Evolutionary conservation across 164 flowering plant genomes (phyloP).

Genomic region (Malania oleifera): DNA sequence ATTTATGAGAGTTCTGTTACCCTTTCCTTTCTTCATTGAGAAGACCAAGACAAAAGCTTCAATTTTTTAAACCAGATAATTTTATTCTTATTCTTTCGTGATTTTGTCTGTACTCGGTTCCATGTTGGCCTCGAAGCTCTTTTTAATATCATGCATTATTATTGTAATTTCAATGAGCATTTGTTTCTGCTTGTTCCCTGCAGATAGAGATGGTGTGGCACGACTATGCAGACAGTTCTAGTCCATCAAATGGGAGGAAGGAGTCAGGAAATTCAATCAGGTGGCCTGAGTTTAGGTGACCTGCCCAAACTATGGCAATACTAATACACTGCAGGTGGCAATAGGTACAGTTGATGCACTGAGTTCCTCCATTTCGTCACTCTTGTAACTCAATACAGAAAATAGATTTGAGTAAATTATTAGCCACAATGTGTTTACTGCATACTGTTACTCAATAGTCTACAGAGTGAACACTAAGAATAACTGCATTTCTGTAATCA

Average conservation of each 20-base stretch:
- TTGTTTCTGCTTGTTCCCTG: conserved; percentile 7
- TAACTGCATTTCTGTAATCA: too few relatives aligned
- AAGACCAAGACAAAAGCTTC: neutral
- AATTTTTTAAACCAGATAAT: neutral
- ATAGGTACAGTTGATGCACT: neutral
- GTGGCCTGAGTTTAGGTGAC: conserved; percentile 47
- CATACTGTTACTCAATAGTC: too few relatives aligned
- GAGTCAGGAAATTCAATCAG: conserved; percentile 34
- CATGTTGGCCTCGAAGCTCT: neutral
- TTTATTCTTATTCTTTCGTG: neutral
- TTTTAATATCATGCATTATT: conserved; percentile 2
- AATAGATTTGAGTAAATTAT: too few relatives aligned
- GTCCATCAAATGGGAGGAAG: conserved; percentile 33
- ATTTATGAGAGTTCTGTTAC: neutral
- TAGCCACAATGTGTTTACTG: too few relatives aligned
- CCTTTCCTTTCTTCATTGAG: neutral
- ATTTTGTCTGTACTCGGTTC: too few relatives aligned
- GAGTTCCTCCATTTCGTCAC: too few relatives aligned
- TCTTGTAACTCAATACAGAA: too few relatives aligned
- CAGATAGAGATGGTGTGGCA: conserved; percentile 93
- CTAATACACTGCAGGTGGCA: conserved; percentile 1
- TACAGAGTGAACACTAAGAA: too few relatives aligned
- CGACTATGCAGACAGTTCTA: conserved; percentile 32
- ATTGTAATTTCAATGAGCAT: neutral
- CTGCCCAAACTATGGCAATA: neutral